Evolutionary conservation across 139 green algal genomes (phyloP).

Genomic region (Tetraselmis chui): DNA sequence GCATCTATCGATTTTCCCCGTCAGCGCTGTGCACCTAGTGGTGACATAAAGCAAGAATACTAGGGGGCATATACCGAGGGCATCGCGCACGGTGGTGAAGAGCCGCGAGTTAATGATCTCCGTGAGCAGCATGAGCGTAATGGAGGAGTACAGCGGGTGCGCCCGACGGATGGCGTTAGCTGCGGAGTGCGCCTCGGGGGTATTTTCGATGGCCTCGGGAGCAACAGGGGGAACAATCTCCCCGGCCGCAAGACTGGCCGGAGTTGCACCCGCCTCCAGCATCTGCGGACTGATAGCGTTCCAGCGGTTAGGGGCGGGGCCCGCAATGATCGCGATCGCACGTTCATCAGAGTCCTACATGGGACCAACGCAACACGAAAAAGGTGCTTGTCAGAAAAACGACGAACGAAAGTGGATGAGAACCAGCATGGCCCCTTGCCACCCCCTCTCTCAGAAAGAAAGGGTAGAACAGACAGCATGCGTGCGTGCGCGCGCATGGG

Average conservation of each 20-base stretch:
- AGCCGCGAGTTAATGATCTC: slow-evolving; percentile 94
- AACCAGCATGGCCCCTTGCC: too few relatives aligned
- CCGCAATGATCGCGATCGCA: slow-evolving; percentile 84
- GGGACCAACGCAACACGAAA: too few relatives aligned
- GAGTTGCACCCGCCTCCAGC: not conserved
- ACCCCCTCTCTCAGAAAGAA: too few relatives aligned
- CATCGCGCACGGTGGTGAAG: slow-evolving; percentile 81
- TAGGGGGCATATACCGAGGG: not conserved
- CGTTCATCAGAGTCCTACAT: slow-evolving; percentile 88
- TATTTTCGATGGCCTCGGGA: not conserved
- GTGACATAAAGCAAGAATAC: too few relatives aligned
- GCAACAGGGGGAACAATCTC: slow-evolving; percentile 22
- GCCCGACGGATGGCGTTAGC: slow-evolving; percentile 39
- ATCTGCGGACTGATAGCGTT: slow-evolving; percentile 24
- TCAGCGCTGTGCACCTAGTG: too few relatives aligned
- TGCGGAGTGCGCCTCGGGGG: slow-evolving; percentile 7
- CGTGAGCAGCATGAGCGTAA: slow-evolving; percentile 66
- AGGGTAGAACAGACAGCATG: too few relatives aligned
- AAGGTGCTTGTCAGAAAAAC: too few relatives aligned
- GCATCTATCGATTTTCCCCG: too few relatives aligned
- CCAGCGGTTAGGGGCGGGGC: slow-evolving; percentile 78
- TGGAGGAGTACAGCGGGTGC: slow-evolving; percentile 82
- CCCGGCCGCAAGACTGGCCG: slow-evolving; percentile 10
- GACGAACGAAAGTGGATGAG: too few relatives aligned
- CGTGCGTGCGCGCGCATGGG: too few relatives aligned